Base-by-base conservation (phyloP, 805 yeast genomes). In the Teunomyces tritomae region DNA sequence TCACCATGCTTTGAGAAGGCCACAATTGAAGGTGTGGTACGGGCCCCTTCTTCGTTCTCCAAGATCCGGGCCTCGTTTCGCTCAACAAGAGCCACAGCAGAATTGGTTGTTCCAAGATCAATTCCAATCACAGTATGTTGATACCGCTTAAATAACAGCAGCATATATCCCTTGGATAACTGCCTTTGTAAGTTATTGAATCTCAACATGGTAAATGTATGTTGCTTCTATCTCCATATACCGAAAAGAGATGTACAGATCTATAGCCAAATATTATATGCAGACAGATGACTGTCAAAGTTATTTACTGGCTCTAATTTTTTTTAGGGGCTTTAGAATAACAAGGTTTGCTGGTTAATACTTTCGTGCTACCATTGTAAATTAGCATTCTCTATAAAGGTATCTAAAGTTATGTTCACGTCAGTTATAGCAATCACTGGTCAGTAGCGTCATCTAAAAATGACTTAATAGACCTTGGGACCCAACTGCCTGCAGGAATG, bases 91-190 rank as follows among this genome's bases (percentile, higher is more conserved):
- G 95, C 95, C 28, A 87, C 92, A 2, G 94, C 95, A 39, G 92
- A 85, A 68, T 87, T 87, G 39, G 96, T 87, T 17, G 96, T 87
- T 26, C 96, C 96, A 48, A 87, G 67, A 65, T 87, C 96, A 53
- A 87, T 87, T 49, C 96, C 96, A 43, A 85, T 80, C 4, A 85
- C 89, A 10, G 61, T 39, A 10, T 45, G 52, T 28, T 37, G 46
- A 8, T 32, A n/a, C 26, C 46, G 29, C 30, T 32, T 42, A 26
- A 40, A 40, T 34, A 39, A 33, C 16, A 32, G 36, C 6, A 17
- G 28, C n/a, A 37, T 11, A 8, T 13, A 11, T 24, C 28, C 13
- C 10, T n/a, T 13, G 9, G n/a, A 20, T 10, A 37, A 24, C 13
- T 28, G 29, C 14, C 14, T 28, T 11, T 26, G 40, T 8, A 37